These are phyloP conservation scores for Candida ponderosae DNA, from an alignment of 805 yeast genomes.

Conservation along the genomic window DNA sequence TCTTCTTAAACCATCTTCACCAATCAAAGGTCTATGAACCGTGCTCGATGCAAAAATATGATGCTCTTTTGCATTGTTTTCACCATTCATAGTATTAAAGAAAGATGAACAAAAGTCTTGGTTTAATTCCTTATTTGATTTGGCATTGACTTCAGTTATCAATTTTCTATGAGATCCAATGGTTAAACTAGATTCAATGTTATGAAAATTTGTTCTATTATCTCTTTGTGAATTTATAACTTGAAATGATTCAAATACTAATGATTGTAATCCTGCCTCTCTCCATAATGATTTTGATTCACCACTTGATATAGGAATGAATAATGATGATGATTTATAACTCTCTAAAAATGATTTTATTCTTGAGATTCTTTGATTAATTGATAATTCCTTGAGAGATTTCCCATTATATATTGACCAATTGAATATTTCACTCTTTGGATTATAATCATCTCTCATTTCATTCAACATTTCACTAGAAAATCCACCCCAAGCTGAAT, in stretches of 20 bases:
- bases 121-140: conserved; percentile 1
- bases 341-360: conserved; percentile 39
- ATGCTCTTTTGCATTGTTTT: conserved; percentile 1
- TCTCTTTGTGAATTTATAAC: conserved; percentile 30
- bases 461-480: conserved; percentile 41
- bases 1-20: neutral
- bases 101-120: conserved; percentile 3
- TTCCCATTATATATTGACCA: conserved; percentile 36
- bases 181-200: conserved; percentile 33
- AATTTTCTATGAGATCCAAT: conserved; percentile 37
- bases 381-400: conserved; percentile 4
- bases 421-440: conserved; percentile 36
- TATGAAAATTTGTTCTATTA: conserved; percentile 30
- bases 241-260: conserved; percentile 38
- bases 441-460: conserved; percentile 62
- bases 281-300: conserved; percentile 33
- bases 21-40: conserved; percentile 14
- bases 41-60: conserved; percentile 21
- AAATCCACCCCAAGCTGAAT: conserved; percentile 83
- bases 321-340: conserved; percentile 40
- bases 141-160: conserved; percentile 29
- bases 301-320: conserved; percentile 43
- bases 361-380: conserved; percentile 26
- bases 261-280: conserved; percentile 25
- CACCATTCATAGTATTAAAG: conserved; percentile 7